Base-by-base conservation (phyloP, 2,329 filamentous ascomycete species). In the Tolypocladium amazonense region DNA sequence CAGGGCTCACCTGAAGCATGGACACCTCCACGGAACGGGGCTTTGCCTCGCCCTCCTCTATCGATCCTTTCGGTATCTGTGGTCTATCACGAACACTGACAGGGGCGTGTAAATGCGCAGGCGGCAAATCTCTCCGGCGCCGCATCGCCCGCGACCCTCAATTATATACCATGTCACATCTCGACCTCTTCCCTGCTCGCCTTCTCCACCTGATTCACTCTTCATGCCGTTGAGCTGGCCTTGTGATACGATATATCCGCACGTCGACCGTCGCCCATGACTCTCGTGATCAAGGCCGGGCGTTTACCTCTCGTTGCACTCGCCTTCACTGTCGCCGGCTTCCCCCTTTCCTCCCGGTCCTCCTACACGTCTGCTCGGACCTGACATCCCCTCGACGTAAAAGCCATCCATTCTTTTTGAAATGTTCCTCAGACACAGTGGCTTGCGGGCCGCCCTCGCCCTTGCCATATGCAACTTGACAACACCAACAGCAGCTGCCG, bases 371-470 rank as follows among this genome's bases (percentile, higher is more conserved):
- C 30, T n/a, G 4, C 30, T 33, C 4, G 50, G 18, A n/a, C 11
- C 30, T 53, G 50, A 23, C 18, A 30, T 20, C 23, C 35, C 20
- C 30, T 53, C 14, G 11, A 35, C 50, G 33, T 5, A 35, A 35
- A 23, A 1, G 33, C 8, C 27, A 14, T 14, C 50, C 4, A 18
- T 3, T 14, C 11, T 11, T 20, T 8, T n/a, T 18, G 50, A 53
- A 2, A 53, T 53, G 50, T 23, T 53, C 4, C 20, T 33, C 30
- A n/a, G 50, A 53, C 30, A 14, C 30, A 7, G 30, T 23, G 23
- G 65, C 12, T 69, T 67, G 65, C 62, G 60, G 60, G 60, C 63
- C 37, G 61, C 67, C 50, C 55, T 68, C 41, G 60, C 64, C 57
- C 62, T 61, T 43, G 61, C 65, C 30, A 62, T 61, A 52, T 61